Percentiles rank a stretch among this genome's conserved stretches.
Conservation (phyloP, 768 basidiomycete genomes). For the Lactarius quietus region DNA sequence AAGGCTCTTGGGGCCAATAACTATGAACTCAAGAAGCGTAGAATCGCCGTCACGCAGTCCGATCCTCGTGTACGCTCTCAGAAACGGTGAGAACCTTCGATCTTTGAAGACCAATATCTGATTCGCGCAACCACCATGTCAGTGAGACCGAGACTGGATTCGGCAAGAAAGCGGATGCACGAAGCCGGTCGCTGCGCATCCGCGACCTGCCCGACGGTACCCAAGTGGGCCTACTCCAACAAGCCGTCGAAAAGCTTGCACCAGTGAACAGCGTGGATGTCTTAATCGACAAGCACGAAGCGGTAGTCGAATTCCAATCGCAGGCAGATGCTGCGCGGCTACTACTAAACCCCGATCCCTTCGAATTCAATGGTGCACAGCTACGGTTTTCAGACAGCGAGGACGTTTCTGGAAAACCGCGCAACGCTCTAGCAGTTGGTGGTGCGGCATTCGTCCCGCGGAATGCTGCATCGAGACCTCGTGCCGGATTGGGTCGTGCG, state of each 20-base stretch:
- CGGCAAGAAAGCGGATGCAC: conserved; percentile 51
- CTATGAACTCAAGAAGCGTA: conserved; percentile 82
- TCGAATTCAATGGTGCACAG: conserved; percentile 60
- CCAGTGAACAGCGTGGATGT: conserved; percentile 72
- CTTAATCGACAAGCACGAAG: conserved; percentile 56
- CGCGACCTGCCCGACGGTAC: conserved; percentile 68
- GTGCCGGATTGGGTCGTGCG: conserved; percentile 64
- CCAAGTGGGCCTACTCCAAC: conserved; percentile 91
- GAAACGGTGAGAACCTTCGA: conserved; percentile 31
- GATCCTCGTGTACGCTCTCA: conserved; percentile 51
- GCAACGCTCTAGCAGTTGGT: conserved; percentile 33
- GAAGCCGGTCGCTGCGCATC: conserved; percentile 71
- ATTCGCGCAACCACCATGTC: neutral
- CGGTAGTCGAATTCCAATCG: conserved; percentile 61
- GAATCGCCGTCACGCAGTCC: conserved; percentile 83
- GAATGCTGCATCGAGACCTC: conserved; percentile 58
- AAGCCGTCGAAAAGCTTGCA: conserved; percentile 76
- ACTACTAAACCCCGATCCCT: conserved; percentile 64
- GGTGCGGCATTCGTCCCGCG: conserved; percentile 71
- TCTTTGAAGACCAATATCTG: neutral
- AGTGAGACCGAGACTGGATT: conserved; percentile 52
- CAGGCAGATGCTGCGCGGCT: conserved; percentile 78
- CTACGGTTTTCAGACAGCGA: conserved; percentile 60
- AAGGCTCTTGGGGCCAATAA: conserved; percentile 80
- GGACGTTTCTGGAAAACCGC: conserved; percentile 32